Conservation (phyloP, 2,329 filamentous ascomycete genomes). For the Alternaria gaisen region DNA sequence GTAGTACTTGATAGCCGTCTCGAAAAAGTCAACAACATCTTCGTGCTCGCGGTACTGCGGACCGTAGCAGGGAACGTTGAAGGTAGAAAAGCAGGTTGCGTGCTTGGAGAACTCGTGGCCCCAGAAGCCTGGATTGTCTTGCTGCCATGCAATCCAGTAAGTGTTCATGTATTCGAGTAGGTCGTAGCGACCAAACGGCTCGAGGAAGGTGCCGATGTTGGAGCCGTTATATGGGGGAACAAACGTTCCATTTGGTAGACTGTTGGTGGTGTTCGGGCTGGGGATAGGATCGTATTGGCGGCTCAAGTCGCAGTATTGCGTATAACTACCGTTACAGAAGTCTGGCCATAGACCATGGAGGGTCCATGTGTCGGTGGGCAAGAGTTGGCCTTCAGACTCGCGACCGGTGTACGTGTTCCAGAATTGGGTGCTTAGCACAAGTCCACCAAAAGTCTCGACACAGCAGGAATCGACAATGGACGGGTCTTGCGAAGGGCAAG, state of each 20-base stretch:
- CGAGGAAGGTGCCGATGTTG: conserved; percentile 66
- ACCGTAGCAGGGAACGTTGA: conserved; percentile 71
- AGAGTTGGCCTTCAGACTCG: conserved; percentile 65
- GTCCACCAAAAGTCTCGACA: conserved; percentile 70
- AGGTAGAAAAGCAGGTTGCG: conserved; percentile 72
- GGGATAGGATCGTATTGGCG: conserved; percentile 71
- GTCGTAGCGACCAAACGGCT: conserved; percentile 66
- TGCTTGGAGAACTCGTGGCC: conserved; percentile 74
- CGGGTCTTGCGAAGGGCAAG: conserved; percentile 44
- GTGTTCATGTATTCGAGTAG: conserved; percentile 72
- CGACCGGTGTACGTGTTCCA: conserved; percentile 71
- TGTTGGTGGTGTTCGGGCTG: conserved; percentile 70
- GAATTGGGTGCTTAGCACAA: conserved; percentile 70
- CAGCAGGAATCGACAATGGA: conserved; percentile 68
- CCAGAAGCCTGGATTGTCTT: conserved; percentile 69
- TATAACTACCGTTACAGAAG: conserved; percentile 66
- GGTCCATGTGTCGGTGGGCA: conserved; percentile 66
- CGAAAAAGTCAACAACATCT: conserved; percentile 71
- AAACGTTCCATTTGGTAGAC: conserved; percentile 59
- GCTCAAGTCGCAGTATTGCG: conserved; percentile 72
- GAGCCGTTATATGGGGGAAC: conserved; percentile 68
- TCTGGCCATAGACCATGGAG: conserved; percentile 61
- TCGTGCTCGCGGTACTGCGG: conserved; percentile 64
- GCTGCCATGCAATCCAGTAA: conserved; percentile 68
- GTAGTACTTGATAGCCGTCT: conserved; percentile 67